Evolutionary conservation across 2,329 filamentous ascomycete species (phyloP).

Genomic region (Balansia obtecta): DNA sequence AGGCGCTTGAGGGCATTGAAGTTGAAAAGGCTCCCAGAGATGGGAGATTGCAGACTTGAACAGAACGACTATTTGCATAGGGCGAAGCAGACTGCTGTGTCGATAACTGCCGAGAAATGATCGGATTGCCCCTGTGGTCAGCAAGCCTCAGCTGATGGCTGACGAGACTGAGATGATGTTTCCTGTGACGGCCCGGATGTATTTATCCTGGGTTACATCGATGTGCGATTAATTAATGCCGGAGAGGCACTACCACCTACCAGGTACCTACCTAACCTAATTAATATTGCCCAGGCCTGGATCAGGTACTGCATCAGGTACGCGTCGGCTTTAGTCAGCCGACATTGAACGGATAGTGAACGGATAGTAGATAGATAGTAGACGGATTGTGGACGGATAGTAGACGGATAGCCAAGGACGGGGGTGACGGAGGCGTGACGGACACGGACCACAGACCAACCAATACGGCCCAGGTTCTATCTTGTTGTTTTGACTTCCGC

Average conservation of each 20-base stretch:
- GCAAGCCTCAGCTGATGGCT: not conserved
- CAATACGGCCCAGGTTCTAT: not conserved
- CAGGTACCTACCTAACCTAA: no score
- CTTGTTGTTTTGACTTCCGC: conserved; percentile 18
- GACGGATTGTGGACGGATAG: no score
- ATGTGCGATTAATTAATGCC: no score
- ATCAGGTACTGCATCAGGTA: no score
- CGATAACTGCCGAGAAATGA: not conserved
- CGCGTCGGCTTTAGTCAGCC: no score
- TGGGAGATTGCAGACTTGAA: not conserved
- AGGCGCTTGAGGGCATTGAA: not conserved
- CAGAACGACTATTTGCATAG: not conserved
- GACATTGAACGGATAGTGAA: not conserved
- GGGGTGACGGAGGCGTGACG: not conserved
- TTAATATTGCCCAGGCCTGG: no score
- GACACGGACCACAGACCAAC: not conserved
- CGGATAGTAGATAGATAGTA: no score
- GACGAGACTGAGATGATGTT: not conserved
- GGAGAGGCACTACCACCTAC: no score
- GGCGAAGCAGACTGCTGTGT: not conserved
- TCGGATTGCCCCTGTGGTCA: not conserved
- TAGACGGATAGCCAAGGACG: no score
- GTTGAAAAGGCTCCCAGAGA: not conserved
- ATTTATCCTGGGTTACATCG: not conserved
- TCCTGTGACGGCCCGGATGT: not conserved